Evolutionary conservation across 257 asterid genomes (phyloP).

Genomic region (Orobanche coerulescens): DNA sequence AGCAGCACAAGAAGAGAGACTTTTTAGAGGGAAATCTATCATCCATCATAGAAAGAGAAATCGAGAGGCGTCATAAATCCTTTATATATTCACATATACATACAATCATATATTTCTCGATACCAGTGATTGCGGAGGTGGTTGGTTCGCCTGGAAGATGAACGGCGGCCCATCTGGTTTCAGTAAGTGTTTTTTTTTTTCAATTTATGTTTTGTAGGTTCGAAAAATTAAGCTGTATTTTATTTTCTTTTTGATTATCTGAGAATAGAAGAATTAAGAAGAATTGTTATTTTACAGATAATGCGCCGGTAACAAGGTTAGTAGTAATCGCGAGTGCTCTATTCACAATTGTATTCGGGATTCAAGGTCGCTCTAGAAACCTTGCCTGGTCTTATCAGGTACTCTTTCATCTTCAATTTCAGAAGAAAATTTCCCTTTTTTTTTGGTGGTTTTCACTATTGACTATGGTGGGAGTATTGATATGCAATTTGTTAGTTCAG

Average conservation of each 20-base stretch:
- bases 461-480: too few relatives aligned
- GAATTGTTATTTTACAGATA: slow-evolving; percentile 34
- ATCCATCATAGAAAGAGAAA: too few relatives aligned
- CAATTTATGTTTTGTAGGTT: background rate
- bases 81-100: background rate
- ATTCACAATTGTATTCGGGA: slow-evolving; percentile 82
- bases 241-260: background rate
- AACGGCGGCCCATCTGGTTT: slow-evolving; percentile 99
- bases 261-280: background rate
- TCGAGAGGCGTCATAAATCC: background rate
- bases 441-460: too few relatives aligned
- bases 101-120: slow-evolving; percentile 14
- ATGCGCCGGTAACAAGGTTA: slow-evolving; percentile 82
- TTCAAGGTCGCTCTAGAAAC: slow-evolving; percentile 67
- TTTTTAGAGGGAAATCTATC: too few relatives aligned
- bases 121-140: slow-evolving; percentile 23
- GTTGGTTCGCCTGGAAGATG: slow-evolving; percentile 64
- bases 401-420: background rate
- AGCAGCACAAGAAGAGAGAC: slow-evolving; percentile 7
- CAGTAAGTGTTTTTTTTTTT: slow-evolving; percentile 43
- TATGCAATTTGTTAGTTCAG: too few relatives aligned
- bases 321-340: slow-evolving; percentile 69
- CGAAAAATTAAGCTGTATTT: background rate
- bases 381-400: slow-evolving; percentile 85
- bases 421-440: background rate